phyloP scores from a whole-genome alignment of 75 land plant genomes.

The Sequoiadendron giganteum region DNA sequence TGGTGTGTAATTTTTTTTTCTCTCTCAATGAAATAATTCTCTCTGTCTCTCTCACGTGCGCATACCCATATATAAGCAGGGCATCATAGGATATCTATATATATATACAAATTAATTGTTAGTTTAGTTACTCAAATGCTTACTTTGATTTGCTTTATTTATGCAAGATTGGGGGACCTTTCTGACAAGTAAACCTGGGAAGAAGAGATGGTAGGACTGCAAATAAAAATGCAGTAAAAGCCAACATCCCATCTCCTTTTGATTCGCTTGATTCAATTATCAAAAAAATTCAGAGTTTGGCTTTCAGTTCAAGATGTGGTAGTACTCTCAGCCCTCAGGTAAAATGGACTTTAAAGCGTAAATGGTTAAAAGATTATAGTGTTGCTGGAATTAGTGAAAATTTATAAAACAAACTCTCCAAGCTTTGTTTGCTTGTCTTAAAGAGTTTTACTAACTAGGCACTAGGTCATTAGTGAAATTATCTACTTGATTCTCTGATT shows the following conservation, averaged over 20 bases:
- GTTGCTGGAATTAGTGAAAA: too few species aligned
- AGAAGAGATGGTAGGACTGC: conserved; percentile 20
- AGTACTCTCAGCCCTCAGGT: conserved; percentile 20
- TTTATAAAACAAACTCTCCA: too few species aligned
- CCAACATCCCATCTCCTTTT: conserved; percentile 15
- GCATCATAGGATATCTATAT: too few species aligned
- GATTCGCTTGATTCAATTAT: conserved; percentile 8
- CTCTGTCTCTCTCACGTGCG: background rate
- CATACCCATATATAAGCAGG: background rate
- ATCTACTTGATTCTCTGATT: too few species aligned
- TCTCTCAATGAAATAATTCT: background rate
- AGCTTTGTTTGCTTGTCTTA: too few species aligned
- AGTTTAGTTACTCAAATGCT: background rate
- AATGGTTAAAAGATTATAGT: too few species aligned
- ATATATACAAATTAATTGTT: too few species aligned
- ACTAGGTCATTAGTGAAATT: too few species aligned
- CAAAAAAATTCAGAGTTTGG: conserved; percentile 13
- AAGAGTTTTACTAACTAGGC: too few species aligned
- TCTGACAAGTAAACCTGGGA: conserved; percentile 21
- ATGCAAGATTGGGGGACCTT: conserved; percentile 19
- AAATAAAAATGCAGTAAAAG: conserved; percentile 15
- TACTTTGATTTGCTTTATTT: background rate
- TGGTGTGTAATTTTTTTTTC: background rate
- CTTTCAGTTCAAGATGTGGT: conserved; percentile 20
- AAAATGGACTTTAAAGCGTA: too few species aligned